Percentiles rank a stretch among this genome's conserved stretches.
Conservation (phyloP, 2,329 filamentous ascomycete genomes). For the Didymella glomerata region DNA sequence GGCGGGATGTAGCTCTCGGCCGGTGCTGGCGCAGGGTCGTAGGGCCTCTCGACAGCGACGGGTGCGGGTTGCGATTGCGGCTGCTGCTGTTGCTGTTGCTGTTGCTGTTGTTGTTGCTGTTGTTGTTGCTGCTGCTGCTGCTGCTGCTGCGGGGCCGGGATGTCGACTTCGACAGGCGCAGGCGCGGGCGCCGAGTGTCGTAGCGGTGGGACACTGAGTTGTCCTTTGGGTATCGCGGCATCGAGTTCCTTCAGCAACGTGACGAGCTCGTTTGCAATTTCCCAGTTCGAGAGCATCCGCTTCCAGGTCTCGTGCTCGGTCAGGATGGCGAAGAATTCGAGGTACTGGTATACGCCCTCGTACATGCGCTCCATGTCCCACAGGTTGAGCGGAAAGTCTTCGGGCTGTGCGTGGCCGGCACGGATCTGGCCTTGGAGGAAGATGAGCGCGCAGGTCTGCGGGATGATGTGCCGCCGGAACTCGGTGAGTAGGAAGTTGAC, state of each 20-base stretch:
- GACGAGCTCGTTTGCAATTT: slow-evolving; percentile 87
- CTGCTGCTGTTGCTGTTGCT: too few species aligned
- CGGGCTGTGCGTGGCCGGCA: slow-evolving; percentile 74
- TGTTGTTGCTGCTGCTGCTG: slow-evolving; percentile 7
- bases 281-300: slow-evolving; percentile 87
- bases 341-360: slow-evolving; percentile 91
- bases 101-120: background rate
- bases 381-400: slow-evolving; percentile 90
- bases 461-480: slow-evolving; percentile 90
- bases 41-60: slow-evolving; percentile 70
- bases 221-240: slow-evolving; percentile 78
- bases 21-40: slow-evolving; percentile 60
- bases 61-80: slow-evolving; percentile 44
- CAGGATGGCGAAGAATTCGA: slow-evolving; percentile 91
- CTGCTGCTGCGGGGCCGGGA: slow-evolving; percentile 18
- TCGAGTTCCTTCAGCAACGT: slow-evolving; percentile 88
- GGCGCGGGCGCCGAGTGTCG: slow-evolving; percentile 44
- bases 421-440: slow-evolving; percentile 91
- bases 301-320: slow-evolving; percentile 87
- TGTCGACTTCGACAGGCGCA: slow-evolving; percentile 33
- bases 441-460: slow-evolving; percentile 93
- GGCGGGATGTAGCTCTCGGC: slow-evolving; percentile 55
- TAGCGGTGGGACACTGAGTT: slow-evolving; percentile 66
- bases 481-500: slow-evolving; percentile 93
- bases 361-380: slow-evolving; percentile 99